Evolutionary conservation across 2,329 filamentous ascomycete species (phyloP), one percentile per base, ranked within the genome.

Genomic region (Claviceps sp.): DNA sequence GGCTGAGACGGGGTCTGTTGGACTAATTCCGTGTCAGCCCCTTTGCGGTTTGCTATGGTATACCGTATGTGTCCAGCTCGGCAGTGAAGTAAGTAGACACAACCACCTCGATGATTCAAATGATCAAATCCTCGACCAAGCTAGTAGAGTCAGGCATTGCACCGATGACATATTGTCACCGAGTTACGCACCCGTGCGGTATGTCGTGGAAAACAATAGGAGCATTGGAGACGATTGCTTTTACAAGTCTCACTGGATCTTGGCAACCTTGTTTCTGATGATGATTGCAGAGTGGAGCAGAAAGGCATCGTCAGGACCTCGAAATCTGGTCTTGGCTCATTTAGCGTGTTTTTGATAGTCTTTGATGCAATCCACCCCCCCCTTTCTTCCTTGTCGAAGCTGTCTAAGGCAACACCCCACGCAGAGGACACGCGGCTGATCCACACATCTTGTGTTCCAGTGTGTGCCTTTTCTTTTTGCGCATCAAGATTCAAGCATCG

Each of bases 341-440:
- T 20, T 53, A 50, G 48, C 43, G 48, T 50, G 30, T 38, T 48
- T 30, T 40, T 44, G 48, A 46, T 50, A 36, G 38, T 37, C 45
- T 49, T 38, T 18, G 20, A 22, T 41, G 22, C 40, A 30, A 48
- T n/a, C 20, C 20, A 26, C 37, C 24, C 18, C 48, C 26, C 26
- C 26, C 26, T 18, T 36, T 20, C 9, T 18, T 36, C 26, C 9
- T 38, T 14, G 36, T 42, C 36, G 36, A 42, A 26, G 26, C 34
- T 37, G 24, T 49, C 42, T 34, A 49, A 45, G 51, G 41, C 51
- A 36, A 49, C 22, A 49, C 51, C 36, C 47, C 51, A 49, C 41
- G 51, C 37, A 49, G 38, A 36, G 22, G 43, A 38, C 51, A 49
- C 48, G 42, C 38, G 48, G 47, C 36, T 49, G 51, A 36, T 48